These are phyloP conservation scores for Eucalyptus tenuipes DNA, from an alignment of 345 rosid species.

Conservation along the genomic window DNA sequence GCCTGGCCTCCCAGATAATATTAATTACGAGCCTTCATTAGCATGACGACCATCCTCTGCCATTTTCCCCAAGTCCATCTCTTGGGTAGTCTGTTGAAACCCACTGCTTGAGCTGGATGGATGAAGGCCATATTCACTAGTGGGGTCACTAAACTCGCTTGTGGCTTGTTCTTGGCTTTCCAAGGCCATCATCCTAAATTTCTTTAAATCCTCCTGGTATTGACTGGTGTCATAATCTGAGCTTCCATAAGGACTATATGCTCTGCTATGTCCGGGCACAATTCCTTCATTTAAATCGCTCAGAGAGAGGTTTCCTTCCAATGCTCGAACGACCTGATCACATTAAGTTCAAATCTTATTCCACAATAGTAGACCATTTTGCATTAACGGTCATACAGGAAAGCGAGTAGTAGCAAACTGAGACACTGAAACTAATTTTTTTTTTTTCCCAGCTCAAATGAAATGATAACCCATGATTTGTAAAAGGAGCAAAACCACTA, in stretches of 20 bases:
- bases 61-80: constrained; percentile 15
- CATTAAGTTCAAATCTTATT: not conserved
- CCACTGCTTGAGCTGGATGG: constrained; percentile 55
- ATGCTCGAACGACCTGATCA: constrained; percentile 60
- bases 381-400: rapidly evolving
- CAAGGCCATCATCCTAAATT: constrained; percentile 56
- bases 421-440: not conserved
- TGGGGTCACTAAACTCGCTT: constrained; percentile 25
- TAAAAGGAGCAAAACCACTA: not conserved
- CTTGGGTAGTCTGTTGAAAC: constrained; percentile 29
- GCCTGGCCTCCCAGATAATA: not conserved
- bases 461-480: not conserved
- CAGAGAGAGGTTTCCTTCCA: constrained; percentile 59
- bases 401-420: not conserved
- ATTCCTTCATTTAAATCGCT: constrained; percentile 50
- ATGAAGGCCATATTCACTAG: constrained; percentile 29
- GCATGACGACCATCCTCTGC: constrained; percentile 6
- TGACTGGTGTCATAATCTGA: constrained; percentile 47
- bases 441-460: not conserved
- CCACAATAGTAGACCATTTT: not conserved
- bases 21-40: not conserved
- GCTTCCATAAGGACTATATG: constrained; percentile 30
- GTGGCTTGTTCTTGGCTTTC: constrained; percentile 47
- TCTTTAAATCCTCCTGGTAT: constrained; percentile 54
- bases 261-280: constrained; percentile 29